Conservation (phyloP, 768 basidiomycete species). For the Rhodotorula diobovata region DNA sequence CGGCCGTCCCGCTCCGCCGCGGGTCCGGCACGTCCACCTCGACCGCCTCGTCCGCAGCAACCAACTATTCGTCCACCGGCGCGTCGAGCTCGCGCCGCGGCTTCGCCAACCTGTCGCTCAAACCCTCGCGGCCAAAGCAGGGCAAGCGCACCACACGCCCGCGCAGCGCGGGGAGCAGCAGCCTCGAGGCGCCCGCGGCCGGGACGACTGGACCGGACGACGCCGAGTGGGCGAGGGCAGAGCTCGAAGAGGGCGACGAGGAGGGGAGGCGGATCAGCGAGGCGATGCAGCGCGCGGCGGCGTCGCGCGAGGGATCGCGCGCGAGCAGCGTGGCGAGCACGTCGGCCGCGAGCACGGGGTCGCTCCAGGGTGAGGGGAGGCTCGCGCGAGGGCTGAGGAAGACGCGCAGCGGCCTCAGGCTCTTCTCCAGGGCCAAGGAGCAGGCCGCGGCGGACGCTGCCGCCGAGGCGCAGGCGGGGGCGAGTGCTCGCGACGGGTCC, state of each 20-base stretch:
- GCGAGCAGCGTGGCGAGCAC: not conserved
- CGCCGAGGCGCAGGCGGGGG: not conserved
- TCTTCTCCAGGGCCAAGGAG: constrained; percentile 15
- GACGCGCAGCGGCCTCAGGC: constrained; percentile 21
- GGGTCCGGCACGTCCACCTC: constrained; percentile 4
- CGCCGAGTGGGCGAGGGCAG: constrained; percentile 24
- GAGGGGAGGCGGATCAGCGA: constrained; percentile 2
- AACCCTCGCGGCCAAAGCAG: not conserved
- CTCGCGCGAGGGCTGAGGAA: constrained; percentile 21
- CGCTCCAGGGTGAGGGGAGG: not conserved
- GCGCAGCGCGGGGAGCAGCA: not conserved
- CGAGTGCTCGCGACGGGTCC: not conserved
- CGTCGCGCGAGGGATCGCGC: not conserved
- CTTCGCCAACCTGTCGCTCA: constrained; percentile 12
- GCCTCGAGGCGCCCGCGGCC: not conserved
- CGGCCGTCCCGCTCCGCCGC: not conserved
- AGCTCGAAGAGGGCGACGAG: constrained; percentile 16
- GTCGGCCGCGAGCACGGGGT: not conserved
- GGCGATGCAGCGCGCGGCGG: constrained; percentile 10
- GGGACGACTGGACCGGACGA: constrained; percentile 4
- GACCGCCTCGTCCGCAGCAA: not conserved
- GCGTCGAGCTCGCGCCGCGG: not conserved
- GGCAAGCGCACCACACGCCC: not conserved
- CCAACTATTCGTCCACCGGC: not conserved
- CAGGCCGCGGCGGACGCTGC: not conserved